A percentile compares a stretch with the other conserved stretches of the same genome.
Conservation (phyloP, 805 yeast genomes). For the Suhomyces prunicola region DNA sequence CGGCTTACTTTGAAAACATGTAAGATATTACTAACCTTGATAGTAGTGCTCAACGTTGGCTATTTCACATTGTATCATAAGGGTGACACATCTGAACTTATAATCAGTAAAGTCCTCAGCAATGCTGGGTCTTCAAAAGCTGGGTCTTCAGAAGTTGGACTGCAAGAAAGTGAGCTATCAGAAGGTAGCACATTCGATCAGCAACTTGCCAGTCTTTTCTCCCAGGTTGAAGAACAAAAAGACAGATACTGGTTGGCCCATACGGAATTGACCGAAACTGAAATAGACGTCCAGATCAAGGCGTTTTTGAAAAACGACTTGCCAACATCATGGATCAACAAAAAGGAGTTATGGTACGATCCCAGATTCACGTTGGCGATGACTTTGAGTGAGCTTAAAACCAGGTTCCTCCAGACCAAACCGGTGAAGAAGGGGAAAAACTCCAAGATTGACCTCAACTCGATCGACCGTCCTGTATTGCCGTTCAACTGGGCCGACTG, state of each 20-base stretch:
- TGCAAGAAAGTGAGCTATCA: neutral
- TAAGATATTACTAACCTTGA: neutral
- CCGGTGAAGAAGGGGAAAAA: slow-evolving; percentile 3
- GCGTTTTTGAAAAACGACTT: slow-evolving; percentile 12
- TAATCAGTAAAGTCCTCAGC: neutral
- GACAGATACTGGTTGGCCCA: slow-evolving; percentile 24
- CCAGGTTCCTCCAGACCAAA: neutral
- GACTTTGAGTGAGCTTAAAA: slow-evolving; percentile 8
- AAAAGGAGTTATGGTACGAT: slow-evolving; percentile 16
- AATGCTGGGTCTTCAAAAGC: neutral
- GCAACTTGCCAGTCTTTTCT: slow-evolving; percentile 4
- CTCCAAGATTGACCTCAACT: neutral
- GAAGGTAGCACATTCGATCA: neutral
- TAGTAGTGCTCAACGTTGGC: slow-evolving; percentile 2
- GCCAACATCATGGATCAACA: slow-evolving; percentile 18
- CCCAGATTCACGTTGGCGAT: slow-evolving; percentile 20
- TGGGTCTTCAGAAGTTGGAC: neutral
- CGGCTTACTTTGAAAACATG: neutral
- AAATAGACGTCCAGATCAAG: slow-evolving; percentile 12
- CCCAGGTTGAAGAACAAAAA: slow-evolving; percentile 15
- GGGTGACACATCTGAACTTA: neutral
- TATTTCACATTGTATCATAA: neutral
- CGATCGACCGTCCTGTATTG: slow-evolving; percentile 5
- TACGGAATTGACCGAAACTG: slow-evolving; percentile 17
- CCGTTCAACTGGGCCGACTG: slow-evolving; percentile 28